phyloP scores from a whole-genome alignment of 1,284 basidiomycete species.

The Apiotrichum veenhuisii region DNA sequence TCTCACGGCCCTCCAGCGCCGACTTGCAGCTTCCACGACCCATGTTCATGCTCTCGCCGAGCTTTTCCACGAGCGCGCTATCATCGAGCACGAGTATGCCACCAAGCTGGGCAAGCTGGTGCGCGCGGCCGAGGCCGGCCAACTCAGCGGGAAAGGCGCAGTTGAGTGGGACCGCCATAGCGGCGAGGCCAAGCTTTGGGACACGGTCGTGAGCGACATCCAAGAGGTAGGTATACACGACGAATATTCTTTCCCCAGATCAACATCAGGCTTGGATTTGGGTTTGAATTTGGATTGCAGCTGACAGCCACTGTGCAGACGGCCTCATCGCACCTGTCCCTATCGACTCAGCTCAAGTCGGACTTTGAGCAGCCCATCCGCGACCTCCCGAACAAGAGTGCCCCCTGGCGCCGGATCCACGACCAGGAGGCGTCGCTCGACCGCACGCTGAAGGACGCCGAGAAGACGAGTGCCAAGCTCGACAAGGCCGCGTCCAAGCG shows the following conservation, averaged over 20 bases:
- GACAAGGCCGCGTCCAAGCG: conserved; percentile 45
- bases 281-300: no score
- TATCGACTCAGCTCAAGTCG: conserved; percentile 31
- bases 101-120: conserved; percentile 52
- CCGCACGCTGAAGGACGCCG: conserved; percentile 45
- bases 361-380: conserved; percentile 44
- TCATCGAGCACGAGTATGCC: conserved; percentile 53
- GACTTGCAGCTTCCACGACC: conserved; percentile 39
- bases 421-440: conserved; percentile 46
- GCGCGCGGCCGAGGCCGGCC: conserved; percentile 41
- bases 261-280: no score
- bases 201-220: conserved; percentile 41
- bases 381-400: conserved; percentile 42
- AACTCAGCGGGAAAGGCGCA: conserved; percentile 32
- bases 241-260: no score
- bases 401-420: conserved; percentile 38
- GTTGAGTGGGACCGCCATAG: conserved; percentile 38
- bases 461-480: conserved; percentile 41
- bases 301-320: conserved; percentile 27
- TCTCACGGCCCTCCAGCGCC: conserved; percentile 33
- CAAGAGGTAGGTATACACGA: conserved; percentile 47
- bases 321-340: conserved; percentile 38
- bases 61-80: conserved; percentile 53
- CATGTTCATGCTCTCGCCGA: conserved; percentile 50
- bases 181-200: conserved; percentile 42